phyloP scores from a whole-genome alignment of 495 filamentous ascomycete species.

The Penicillium diatomitis region DNA sequence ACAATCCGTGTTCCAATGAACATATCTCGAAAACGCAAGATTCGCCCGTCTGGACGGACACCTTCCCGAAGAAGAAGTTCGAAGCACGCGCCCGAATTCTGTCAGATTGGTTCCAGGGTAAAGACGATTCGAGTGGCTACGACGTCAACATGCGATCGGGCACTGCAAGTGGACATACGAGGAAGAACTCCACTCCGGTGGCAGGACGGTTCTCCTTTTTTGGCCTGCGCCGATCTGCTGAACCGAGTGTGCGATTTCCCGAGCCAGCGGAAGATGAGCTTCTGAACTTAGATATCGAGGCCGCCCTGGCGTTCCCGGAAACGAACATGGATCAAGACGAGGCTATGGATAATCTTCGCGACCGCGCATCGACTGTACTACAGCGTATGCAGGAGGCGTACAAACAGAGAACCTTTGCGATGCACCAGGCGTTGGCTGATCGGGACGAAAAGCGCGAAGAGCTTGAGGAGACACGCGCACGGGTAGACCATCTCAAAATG shows the following conservation, averaged over 20 bases:
- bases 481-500: constrained; percentile 54
- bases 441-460: constrained; percentile 60
- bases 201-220: constrained; percentile 32
- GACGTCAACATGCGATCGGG: constrained; percentile 18
- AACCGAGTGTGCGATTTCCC: constrained; percentile 16
- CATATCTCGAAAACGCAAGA: constrained; percentile 7
- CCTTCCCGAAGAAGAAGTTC: constrained; percentile 31
- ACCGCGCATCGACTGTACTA: constrained; percentile 58
- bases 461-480: constrained; percentile 62
- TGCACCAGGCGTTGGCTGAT: constrained; percentile 53
- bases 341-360: constrained; percentile 60
- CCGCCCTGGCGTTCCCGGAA: constrained; percentile 52
- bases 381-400: constrained; percentile 62
- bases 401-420: constrained; percentile 47
- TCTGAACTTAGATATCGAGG: constrained; percentile 52
- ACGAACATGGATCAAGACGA: constrained; percentile 47
- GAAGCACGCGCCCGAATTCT: constrained; percentile 34
- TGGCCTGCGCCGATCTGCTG: constrained; percentile 25
- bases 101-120: constrained; percentile 44
- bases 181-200: constrained; percentile 25
- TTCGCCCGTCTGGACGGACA: constrained; percentile 20
- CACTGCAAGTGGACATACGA: constrained; percentile 16
- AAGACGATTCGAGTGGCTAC: constrained; percentile 38
- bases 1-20: constrained; percentile 14
- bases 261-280: constrained; percentile 51